A percentile compares a stretch with the other conserved stretches of the same genome.
These are phyloP conservation scores for Penicillium argentinense DNA, from an alignment of 495 filamentous ascomycete species.

Conservation along the genomic window DNA sequence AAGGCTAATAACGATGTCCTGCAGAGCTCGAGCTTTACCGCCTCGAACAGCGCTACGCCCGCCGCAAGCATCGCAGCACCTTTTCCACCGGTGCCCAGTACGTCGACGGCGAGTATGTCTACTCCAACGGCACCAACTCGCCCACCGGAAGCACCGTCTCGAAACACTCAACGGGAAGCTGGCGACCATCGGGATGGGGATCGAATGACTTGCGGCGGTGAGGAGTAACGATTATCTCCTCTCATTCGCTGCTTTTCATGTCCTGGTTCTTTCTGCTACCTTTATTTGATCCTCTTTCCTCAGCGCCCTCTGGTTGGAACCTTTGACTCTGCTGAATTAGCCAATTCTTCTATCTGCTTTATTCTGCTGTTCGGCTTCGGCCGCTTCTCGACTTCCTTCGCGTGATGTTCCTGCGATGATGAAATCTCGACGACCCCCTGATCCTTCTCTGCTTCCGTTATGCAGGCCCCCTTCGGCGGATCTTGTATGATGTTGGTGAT, in stretches of 20 bases:
- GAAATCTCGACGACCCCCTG: slow-evolving; percentile 12
- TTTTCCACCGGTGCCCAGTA: slow-evolving; percentile 85
- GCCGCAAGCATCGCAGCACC: slow-evolving; percentile 79
- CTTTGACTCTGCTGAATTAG: neutral
- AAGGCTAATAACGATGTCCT: slow-evolving; percentile 18
- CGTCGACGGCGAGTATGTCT: slow-evolving; percentile 90
- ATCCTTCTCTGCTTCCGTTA: neutral
- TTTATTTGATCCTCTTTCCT: too few species aligned
- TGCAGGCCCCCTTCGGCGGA: neutral
- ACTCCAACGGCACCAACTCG: slow-evolving; percentile 41
- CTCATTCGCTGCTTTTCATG: neutral
- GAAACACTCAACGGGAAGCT: slow-evolving; percentile 45
- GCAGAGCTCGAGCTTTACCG: slow-evolving; percentile 81
- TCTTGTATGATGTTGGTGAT: slow-evolving; percentile 6
- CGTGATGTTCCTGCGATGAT: slow-evolving; percentile 23
- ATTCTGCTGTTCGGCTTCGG: slow-evolving; percentile 6
- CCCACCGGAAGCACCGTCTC: slow-evolving; percentile 39
- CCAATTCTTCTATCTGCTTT: neutral
- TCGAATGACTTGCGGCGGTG: slow-evolving; percentile 34
- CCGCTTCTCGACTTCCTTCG: slow-evolving; percentile 19
- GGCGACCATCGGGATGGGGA: slow-evolving; percentile 37
- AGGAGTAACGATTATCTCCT: slow-evolving; percentile 6
- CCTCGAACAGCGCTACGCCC: slow-evolving; percentile 89
- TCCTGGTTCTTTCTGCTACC: neutral
- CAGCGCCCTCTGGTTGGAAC: slow-evolving; percentile 3